Evolutionary conservation across 257 asterid genomes (phyloP), one percentile per base, ranked within the genome.

Genomic region (Leptodermis oblonga): DNA sequence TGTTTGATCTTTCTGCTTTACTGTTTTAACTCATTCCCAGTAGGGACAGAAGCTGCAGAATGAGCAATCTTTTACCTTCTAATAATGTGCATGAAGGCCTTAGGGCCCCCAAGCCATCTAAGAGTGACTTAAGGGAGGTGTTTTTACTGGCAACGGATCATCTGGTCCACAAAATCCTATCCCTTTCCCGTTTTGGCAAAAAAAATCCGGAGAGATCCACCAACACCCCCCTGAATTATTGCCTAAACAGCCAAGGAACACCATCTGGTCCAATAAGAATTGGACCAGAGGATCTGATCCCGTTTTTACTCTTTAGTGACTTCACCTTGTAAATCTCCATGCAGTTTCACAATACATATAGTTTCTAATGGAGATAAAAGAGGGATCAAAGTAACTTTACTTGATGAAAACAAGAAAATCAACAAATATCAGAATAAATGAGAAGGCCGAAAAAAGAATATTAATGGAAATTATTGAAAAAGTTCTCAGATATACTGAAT

Each of bases 21-120:
- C 14, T 33, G 56, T 36, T 39, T 13, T 17, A 37, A 51, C 23
- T 33, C 30, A 61, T n/a, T 51, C 22, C 20, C 25, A 37, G 34
- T 71, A 23, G 37, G 55, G 25, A 62, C 49, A 18, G 63, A 37
- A 71, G 23, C n/a, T n/a, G n/a, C 34, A 37, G 54, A 61, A 71
- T 51, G 42, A 49, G 39, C 48, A 51, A 41, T 34, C 33, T 41
- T 59, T 17, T n/a, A 62, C 49, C 39, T 37, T 69, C n/a, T 60
- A 68, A 67, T 30, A 39, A 74, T 45, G n/a, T 17, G 41, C 42
- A 54, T 65, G 59, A 60, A 66, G 56, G 46, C 42, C 51, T 23
- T 12, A 22, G 30, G 58, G 69, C 64, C 69, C 7, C 51, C 18
- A 73, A 34, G 34, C 63, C 42, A 48, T 67, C 58, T 30, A 25